Evolutionary conservation across 352 stramenopile genomes (phyloP).

Genomic region (Phytophthora fragariae): DNA sequence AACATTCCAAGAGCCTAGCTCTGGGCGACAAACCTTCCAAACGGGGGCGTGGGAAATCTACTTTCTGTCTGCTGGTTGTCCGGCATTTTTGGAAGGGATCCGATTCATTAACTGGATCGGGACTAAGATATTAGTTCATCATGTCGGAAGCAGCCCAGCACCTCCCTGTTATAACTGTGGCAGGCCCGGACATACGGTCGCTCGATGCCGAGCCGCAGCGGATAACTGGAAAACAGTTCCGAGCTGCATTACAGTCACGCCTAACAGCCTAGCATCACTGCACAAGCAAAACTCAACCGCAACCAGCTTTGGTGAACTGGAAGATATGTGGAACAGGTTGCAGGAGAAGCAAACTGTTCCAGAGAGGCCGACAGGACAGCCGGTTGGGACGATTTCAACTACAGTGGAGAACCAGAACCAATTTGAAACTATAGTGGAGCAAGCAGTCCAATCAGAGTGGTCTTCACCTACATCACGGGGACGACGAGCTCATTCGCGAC

Average conservation of each 20-base stretch:
- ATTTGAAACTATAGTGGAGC: no score
- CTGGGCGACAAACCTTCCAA: background rate
- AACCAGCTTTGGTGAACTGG: constrained; percentile 8
- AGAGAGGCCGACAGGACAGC: background rate
- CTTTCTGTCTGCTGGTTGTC: constrained; percentile 1
- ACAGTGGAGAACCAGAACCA: no score
- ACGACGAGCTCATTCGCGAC: background rate
- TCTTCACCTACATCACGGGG: no score
- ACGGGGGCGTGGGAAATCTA: constrained; percentile 15
- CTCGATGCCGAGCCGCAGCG: background rate
- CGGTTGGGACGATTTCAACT: no score
- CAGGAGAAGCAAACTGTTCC: background rate
- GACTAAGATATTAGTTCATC: constrained; percentile 2
- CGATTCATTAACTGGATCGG: constrained; percentile 11
- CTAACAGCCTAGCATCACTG: background rate
- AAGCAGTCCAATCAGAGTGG: no score
- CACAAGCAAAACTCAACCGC: background rate
- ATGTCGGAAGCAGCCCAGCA: background rate
- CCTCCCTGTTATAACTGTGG: constrained; percentile 11
- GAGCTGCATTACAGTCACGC: background rate
- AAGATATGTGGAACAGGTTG: constrained; percentile 2
- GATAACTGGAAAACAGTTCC: background rate
- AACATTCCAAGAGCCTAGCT: constrained; percentile 5
- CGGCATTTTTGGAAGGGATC: background rate
- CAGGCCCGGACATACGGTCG: background rate